Base-by-base conservation (phyloP, 169 alveolate genomes). In the Toxoplasma gondii region DNA sequence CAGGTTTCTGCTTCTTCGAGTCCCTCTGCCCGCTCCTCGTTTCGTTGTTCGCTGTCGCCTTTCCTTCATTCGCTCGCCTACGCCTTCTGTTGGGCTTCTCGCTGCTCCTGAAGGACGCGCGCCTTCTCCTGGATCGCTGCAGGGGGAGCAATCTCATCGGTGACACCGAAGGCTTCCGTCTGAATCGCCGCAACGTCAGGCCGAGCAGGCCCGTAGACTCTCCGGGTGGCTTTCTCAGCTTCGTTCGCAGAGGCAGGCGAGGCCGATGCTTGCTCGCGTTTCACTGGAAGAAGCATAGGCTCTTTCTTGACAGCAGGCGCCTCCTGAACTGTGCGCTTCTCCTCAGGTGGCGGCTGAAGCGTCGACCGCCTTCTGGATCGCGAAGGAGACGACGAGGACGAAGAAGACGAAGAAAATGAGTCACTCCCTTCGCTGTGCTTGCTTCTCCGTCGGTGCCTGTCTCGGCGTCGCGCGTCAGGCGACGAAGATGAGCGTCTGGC, bases 121-220 rank as follows among this genome's bases (percentile, higher is more conserved):
- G 90, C 90, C 36, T 43, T 38, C 64, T 82, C 67, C 90, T 41
- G 67, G 34, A 82, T 82, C 39, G 90, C 90, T 9, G 27, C 67
- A 41, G 90, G 90, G 12, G 90, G 90, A 64, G 67, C 67, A 39
- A 82, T 41, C 19, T 82, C 90, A 31, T 82, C 90, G 24, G 69
- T 38, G 10, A 82, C 90, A 2, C 90, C 90, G 24, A 82, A 82
- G 67, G 90, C 90, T 24, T 41, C 67, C 1, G 90, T 31, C 67
- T 82, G 90, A 22, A 82, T 41, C 38, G 53, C 64, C 36, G 22
- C 90, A 16, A 36, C 64, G 43, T 82, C 36, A n/a, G 69, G 90
- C 34, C 53, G 27, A 9, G 90, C 64, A 38, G 90, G 90, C 44
- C 90, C 90, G 53, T 74, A 74, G 39, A 74, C 44, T 17, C 84